These are phyloP conservation scores for Peronospora farinosa DNA, from an alignment of 352 stramenopile genomes.

Conservation along the genomic window DNA sequence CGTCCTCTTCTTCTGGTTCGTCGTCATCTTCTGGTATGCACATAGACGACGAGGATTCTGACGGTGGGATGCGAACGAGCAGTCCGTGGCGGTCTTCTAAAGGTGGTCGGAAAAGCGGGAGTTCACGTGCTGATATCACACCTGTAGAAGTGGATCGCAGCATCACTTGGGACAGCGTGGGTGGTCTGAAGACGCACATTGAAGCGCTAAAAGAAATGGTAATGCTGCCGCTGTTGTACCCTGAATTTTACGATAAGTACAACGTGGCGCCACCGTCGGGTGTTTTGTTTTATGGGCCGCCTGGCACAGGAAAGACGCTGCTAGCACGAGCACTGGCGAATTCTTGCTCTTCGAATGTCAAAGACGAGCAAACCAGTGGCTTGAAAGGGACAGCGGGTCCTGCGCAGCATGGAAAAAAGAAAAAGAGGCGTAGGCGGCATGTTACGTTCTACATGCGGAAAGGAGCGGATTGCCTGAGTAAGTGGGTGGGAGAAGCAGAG, in stretches of 20 bases:
- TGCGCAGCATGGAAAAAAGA: constrained; percentile 11
- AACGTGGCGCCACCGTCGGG: constrained; percentile 75
- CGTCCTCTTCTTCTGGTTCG: constrained; percentile 34
- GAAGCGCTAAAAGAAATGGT: constrained; percentile 92
- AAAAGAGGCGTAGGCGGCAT: constrained; percentile 33
- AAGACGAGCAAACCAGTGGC: constrained; percentile 10
- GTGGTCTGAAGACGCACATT: constrained; percentile 80
- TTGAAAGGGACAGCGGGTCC: neutral
- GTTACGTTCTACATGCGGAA: constrained; percentile 94
- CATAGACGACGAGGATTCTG: constrained; percentile 53
- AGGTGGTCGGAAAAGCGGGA: constrained; percentile 30
- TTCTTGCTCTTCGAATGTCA: constrained; percentile 50
- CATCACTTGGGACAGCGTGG: constrained; percentile 83
- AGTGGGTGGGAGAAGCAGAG: constrained; percentile 91
- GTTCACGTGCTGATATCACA: constrained; percentile 65
- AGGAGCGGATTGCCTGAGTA: constrained; percentile 86
- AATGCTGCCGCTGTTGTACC: constrained; percentile 88
- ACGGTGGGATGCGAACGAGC: constrained; percentile 59
- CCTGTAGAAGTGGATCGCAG: constrained; percentile 77
- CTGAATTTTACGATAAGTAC: constrained; percentile 90
- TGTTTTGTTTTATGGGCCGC: constrained; percentile 87
- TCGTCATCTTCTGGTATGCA: constrained; percentile 51
- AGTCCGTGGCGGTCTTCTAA: constrained; percentile 29
- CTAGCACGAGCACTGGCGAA: constrained; percentile 86
- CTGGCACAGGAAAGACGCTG: constrained; percentile 90